Evolutionary conservation across 495 filamentous ascomycete species (phyloP).

Genomic region (Thermothielavioides terrestris): DNA sequence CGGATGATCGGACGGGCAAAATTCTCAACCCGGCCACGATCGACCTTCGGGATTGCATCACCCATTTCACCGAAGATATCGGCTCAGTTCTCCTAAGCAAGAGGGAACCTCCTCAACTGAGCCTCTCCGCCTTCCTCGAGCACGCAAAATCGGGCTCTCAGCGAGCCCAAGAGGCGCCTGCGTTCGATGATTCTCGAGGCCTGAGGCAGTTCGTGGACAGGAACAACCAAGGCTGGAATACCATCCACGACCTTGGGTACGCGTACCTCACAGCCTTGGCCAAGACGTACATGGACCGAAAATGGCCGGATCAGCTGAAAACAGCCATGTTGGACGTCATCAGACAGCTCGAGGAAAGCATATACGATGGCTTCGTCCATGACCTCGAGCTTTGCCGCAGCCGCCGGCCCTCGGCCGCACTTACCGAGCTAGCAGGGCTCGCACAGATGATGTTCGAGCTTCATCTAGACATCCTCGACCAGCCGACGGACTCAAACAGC

Average conservation of each 20-base stretch:
- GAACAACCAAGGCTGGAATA: conserved; percentile 48
- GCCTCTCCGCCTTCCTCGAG: conserved; percentile 67
- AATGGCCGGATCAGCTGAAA: conserved; percentile 71
- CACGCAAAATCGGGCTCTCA: conserved; percentile 58
- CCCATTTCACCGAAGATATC: conserved; percentile 34
- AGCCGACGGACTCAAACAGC: conserved; percentile 66
- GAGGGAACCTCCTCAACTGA: conserved; percentile 33
- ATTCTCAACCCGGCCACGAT: conserved; percentile 30
- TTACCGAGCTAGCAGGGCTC: conserved; percentile 43
- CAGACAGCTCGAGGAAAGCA: conserved; percentile 56
- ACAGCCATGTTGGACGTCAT: conserved; percentile 59
- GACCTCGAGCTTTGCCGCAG: conserved; percentile 29
- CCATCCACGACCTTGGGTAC: conserved; percentile 54
- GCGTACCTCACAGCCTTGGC: conserved; percentile 56
- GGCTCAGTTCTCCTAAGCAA: conserved; percentile 36
- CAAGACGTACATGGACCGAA: conserved; percentile 51
- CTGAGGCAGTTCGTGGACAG: conserved; percentile 47
- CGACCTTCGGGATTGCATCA: conserved; percentile 35
- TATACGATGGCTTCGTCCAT: conserved; percentile 47
- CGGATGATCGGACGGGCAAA: conserved; percentile 36
- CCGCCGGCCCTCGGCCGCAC: conserved; percentile 10
- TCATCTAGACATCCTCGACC: conserved; percentile 75
- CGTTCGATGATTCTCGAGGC: conserved; percentile 49
- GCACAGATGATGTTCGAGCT: conserved; percentile 78
- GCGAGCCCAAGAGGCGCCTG: conserved; percentile 40